Evolutionary conservation across 2,329 filamentous ascomycete species (phyloP), one percentile per base, ranked within the genome.

Genomic region (Cladophialophora chaetospira): DNA sequence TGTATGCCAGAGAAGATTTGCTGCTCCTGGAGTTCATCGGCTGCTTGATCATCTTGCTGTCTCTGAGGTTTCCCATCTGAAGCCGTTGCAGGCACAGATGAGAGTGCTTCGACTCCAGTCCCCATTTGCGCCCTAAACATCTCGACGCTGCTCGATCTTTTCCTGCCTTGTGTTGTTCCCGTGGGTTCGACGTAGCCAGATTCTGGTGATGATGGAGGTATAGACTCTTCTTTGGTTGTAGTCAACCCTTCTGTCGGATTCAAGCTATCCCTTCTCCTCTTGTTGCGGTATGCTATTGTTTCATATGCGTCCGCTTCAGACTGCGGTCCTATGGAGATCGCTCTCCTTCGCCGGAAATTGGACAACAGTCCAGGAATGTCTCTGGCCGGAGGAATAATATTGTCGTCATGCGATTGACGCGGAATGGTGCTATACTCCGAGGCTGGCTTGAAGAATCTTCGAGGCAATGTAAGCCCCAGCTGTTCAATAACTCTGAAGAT

Each of bases 261-360:
- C 4, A 79, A 74, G 65, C 83, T 87, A 66, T 87, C 82, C 49
- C 83, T 77, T 53, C 86, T 76, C 56, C 79, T 78, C 63, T 87
- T 83, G 65, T 96, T 91, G 17, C 93, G 86, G 69, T 96, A 96
- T 4, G 93, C 94, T 46, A 99, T 79, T 17, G 91, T 91, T 76
- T 99, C 94, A 74, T 97, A 96, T 21, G 91, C 94, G 74, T 99
- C 94, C 1, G 94, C 94, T 59, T 92, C 92, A 43, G 92, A 97
- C 74, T 97, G 94, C 1, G 94, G 94, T 0, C 94, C 94, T 51
- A 97, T 83, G 4, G 91, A 96, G 29, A 97, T 85, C 28, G 91
- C 88, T 49, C 94, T 84, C 60, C 91, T 81, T 11, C 82, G 82
- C 31, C 91, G 85, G 43, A 97, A 89, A 38, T 86, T 91, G 58